A percentile compares a stretch with the other conserved stretches of the same genome.
Conservation (phyloP, 192 early-diverging fungal genomes). For the Chytriomyces confervae region DNA sequence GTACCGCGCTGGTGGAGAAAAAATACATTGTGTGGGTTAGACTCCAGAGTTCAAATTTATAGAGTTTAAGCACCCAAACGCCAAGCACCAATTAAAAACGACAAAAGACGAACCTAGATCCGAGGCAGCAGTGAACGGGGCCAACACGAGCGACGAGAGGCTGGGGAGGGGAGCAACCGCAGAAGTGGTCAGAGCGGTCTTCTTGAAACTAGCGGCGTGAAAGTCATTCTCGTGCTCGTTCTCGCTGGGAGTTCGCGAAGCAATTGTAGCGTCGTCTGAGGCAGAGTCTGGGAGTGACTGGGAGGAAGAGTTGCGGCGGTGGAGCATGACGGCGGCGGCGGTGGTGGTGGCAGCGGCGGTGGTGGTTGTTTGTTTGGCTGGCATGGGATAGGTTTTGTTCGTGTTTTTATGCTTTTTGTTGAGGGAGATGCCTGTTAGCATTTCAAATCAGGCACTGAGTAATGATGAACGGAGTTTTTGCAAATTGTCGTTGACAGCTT, state of each 20-base stretch:
- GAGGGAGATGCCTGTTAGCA: too few species aligned
- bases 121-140: background rate
- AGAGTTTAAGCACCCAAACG: too few species aligned
- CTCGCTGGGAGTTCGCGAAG: background rate
- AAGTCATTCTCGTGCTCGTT: background rate
- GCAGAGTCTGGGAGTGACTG: conserved; percentile 1
- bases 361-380: background rate
- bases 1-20: background rate
- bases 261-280: background rate
- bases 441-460: too few species aligned
- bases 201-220: background rate
- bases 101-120: conserved; percentile 1
- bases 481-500: too few species aligned
- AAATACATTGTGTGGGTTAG: background rate
- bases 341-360: background rate
- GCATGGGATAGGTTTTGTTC: background rate
- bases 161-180: background rate
- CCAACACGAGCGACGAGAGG: background rate
- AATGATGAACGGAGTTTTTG: too few species aligned
- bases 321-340: background rate
- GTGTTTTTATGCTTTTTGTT: too few species aligned
- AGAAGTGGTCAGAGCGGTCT: background rate
- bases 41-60: too few species aligned
- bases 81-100: background rate
- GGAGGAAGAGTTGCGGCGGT: background rate